phyloP scores from a whole-genome alignment of 1,139 yeast genomes.

The Candida tunisiensis region DNA sequence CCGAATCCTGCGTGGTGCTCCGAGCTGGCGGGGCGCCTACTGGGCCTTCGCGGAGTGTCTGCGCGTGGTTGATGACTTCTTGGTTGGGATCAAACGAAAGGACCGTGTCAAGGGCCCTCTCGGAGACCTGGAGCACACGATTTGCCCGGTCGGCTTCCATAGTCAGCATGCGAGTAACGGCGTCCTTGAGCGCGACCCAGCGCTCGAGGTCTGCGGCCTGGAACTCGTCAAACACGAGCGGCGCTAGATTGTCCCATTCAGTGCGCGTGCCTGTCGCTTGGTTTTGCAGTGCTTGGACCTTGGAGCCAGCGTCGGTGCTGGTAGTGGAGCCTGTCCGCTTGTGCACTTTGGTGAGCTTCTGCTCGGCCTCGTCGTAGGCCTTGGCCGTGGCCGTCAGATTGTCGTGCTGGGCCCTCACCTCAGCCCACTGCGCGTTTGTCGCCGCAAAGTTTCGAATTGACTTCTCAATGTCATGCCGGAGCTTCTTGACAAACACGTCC shows the following conservation, averaged over 20 bases:
- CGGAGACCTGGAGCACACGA: conserved; percentile 26
- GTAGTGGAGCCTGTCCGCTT: conserved; percentile 3
- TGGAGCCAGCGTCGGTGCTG: conserved; percentile 3
- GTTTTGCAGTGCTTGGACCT: conserved; percentile 10
- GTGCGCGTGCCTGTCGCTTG: conserved; percentile 11
- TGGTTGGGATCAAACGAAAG: conserved; percentile 41
- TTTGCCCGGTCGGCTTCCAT: conserved; percentile 21
- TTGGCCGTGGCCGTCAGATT: conserved; percentile 13
- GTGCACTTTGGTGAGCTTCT: conserved; percentile 7
- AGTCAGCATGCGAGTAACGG: conserved; percentile 58
- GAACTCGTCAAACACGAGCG: conserved; percentile 58
- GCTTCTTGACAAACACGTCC: conserved; percentile 13
- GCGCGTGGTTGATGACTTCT: conserved; percentile 40
- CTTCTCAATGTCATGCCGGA: conserved; percentile 16
- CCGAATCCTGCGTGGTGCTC: conserved; percentile 2
- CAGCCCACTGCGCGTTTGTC: conserved; percentile 13
- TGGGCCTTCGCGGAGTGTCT: conserved; percentile 3
- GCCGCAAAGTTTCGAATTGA: conserved; percentile 13
- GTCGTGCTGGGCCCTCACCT: conserved; percentile 13
- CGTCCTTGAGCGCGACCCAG: conserved; percentile 48
- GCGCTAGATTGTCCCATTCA: conserved; percentile 64
- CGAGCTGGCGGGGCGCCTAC: conserved; percentile 4
- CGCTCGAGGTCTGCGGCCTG: conserved; percentile 60
- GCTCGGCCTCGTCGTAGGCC: conserved; percentile 7
- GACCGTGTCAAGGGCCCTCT: conserved; percentile 47